Evolutionary conservation across 148 eudicot genomes (phyloP), one percentile per base, ranked within the genome.

Genomic region (Fagopyrum homotropicum): DNA sequence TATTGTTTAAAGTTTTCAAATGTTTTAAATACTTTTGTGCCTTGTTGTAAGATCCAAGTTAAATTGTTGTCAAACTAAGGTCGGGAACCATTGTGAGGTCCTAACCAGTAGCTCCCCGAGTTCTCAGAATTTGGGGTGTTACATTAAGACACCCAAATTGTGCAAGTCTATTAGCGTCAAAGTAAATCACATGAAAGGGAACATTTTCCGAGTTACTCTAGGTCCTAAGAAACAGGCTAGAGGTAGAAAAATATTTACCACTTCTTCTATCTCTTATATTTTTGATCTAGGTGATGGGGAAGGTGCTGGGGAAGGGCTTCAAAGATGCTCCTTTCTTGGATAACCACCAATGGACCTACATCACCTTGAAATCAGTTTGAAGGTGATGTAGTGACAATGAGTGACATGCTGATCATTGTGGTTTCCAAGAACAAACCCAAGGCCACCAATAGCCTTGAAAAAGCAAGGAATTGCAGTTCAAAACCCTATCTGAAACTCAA

Each of bases 181-280:
- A 22, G 26, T 22, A 22, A 22, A 22, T 22, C 26, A 22, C 26
- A 22, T 22, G 26, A 22, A 22, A 22, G 26, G 26, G 35, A 64
- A 22, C 26, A 22, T 22, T 22, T 22, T 22, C 0, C 26, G 26
- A 22, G 26, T 22, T 22, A 64, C 16, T n/a, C n/a, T 40, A 64
- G 70, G 17, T 30, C 45, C 45, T 40, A 64, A 45, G 16, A 30
- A 11, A 35, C n/a, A 40, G 30, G 70, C 70, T 35, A 64, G 70
- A 64, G 70, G 45, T 26, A 26, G 40, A 64, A 19, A 64, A 35
- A 73, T 56, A 75, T 29, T 85, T 90, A 90, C 99, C 94, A 76
- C 82, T 77, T 95, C 99, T 75, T 95, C 98, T 78, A 89, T 81
- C 81, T 92, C 98, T 52, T 90, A 88, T 80, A 92, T 92, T 82